Conservation (phyloP, 1,139 yeast genomes). For the Diutina mesorugosa region DNA sequence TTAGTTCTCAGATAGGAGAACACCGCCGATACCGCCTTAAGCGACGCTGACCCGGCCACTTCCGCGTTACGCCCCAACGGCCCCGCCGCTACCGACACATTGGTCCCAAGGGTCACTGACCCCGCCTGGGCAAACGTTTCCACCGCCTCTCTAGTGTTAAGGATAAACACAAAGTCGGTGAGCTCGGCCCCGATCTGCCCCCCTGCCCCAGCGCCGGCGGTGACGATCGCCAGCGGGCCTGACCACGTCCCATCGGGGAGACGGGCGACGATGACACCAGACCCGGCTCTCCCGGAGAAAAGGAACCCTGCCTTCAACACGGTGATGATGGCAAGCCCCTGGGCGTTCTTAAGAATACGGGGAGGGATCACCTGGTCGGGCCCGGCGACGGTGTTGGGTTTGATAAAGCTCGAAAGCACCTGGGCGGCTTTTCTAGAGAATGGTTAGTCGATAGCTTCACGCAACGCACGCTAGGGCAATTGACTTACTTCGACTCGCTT, state of each 20-base stretch:
- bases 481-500: constrained; percentile 71
- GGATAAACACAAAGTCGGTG: constrained; percentile 90
- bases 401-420: constrained; percentile 75
- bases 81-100: constrained; percentile 95
- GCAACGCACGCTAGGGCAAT: background rate
- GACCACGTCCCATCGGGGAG: constrained; percentile 95
- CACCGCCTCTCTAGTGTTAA: constrained; percentile 80
- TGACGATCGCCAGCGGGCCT: constrained; percentile 91
- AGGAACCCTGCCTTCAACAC: constrained; percentile 93
- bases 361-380: constrained; percentile 91
- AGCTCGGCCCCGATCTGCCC: constrained; percentile 95
- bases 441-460: constrained; percentile 5
- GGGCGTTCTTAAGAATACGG: constrained; percentile 73
- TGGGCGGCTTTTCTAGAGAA: constrained; percentile 82
- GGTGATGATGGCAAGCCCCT: constrained; percentile 83
- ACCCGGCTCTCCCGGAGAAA: constrained; percentile 95
- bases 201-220: constrained; percentile 99
- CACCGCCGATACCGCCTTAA: constrained; percentile 79
- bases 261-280: constrained; percentile 90
- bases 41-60: constrained; percentile 92
- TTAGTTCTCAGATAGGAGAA: constrained; percentile 92
- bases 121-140: constrained; percentile 92
- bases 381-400: constrained; percentile 91
- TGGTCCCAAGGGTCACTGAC: constrained; percentile 90
- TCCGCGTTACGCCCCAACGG: constrained; percentile 97